Conservation (phyloP, 2,329 filamentous ascomycete genomes). For the Nemania bipapillata region DNA sequence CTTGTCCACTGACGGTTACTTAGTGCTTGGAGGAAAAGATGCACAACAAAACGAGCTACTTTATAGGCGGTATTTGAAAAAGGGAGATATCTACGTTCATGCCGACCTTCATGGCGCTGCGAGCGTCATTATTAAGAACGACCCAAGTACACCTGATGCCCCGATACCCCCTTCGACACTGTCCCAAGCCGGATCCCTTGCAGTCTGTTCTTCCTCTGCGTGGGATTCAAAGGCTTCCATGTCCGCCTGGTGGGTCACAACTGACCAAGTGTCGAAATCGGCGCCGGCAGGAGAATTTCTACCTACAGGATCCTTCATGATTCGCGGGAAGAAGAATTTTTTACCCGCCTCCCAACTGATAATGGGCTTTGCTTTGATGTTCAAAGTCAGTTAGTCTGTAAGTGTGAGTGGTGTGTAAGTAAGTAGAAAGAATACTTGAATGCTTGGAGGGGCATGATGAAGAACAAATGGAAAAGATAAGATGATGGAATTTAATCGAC, state of each 20-base stretch:
- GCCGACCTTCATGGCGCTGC: constrained; percentile 87
- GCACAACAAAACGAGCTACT: constrained; percentile 88
- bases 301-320: constrained; percentile 78
- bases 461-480: constrained; percentile 26
- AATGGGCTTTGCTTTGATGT: constrained; percentile 87
- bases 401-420: neutral
- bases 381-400: neutral
- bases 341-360: constrained; percentile 87
- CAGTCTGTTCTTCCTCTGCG: constrained; percentile 84
- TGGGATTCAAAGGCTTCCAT: constrained; percentile 98
- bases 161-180: constrained; percentile 92
- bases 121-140: constrained; percentile 91
- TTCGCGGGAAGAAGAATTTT: constrained; percentile 89
- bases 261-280: constrained; percentile 89
- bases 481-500: constrained; percentile 32
- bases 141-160: constrained; percentile 77
- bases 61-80: constrained; percentile 86
- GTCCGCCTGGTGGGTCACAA: constrained; percentile 94
- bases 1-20: constrained; percentile 92
- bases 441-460: constrained; percentile 31
- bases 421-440: neutral
- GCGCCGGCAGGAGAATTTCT: constrained; percentile 83
- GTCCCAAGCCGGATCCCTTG: constrained; percentile 86
- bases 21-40: constrained; percentile 90
- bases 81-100: constrained; percentile 91